These are phyloP conservation scores for Neonectria neomacrospora DNA, from an alignment of 2,329 filamentous ascomycete species.

Conservation along the genomic window DNA sequence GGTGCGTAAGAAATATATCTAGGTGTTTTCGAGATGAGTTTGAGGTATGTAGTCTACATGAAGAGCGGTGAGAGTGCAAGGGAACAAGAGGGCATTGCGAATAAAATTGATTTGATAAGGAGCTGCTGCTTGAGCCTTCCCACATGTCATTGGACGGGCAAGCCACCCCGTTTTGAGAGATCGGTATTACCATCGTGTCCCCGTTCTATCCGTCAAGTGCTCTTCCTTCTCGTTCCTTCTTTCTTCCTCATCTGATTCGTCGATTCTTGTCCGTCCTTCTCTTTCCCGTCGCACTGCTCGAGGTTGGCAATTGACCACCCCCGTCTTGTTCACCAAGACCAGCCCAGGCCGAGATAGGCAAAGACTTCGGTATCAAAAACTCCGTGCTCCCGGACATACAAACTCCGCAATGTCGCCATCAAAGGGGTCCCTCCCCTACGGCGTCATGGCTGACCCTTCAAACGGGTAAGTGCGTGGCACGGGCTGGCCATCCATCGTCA, in stretches of 20 bases:
- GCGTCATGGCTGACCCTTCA: slow-evolving; percentile 27
- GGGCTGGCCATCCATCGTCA: slow-evolving; percentile 35
- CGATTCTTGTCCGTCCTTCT: slow-evolving; percentile 22
- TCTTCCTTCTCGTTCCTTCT: slow-evolving; percentile 7
- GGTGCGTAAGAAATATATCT: slow-evolving; percentile 1
- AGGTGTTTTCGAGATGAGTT: slow-evolving; percentile 39
- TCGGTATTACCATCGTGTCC: slow-evolving; percentile 23
- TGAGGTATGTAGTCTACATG: slow-evolving; percentile 13
- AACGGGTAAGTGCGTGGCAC: slow-evolving; percentile 27
- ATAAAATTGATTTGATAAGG: slow-evolving; percentile 33
- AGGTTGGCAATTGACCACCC: slow-evolving; percentile 26
- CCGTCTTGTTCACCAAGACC: slow-evolving; percentile 19
- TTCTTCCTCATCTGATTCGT: slow-evolving; percentile 2
- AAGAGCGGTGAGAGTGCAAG: slow-evolving; percentile 14
- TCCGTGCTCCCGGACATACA: slow-evolving; percentile 39
- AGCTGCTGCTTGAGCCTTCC: slow-evolving; percentile 30
- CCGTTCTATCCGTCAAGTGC: slow-evolving; percentile 31
- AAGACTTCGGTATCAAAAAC: slow-evolving; percentile 36
- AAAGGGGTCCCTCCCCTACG: slow-evolving; percentile 24
- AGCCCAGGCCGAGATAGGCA: slow-evolving; percentile 28
- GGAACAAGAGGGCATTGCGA: slow-evolving; percentile 30
- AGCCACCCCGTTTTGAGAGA: slow-evolving; percentile 26
- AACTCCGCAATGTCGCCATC: slow-evolving; percentile 36
- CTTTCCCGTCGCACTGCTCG: slow-evolving; percentile 11
- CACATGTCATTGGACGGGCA: slow-evolving; percentile 29